Conservation (phyloP, 2,329 filamentous ascomycete species). For the Colletotrichum musicola region DNA sequence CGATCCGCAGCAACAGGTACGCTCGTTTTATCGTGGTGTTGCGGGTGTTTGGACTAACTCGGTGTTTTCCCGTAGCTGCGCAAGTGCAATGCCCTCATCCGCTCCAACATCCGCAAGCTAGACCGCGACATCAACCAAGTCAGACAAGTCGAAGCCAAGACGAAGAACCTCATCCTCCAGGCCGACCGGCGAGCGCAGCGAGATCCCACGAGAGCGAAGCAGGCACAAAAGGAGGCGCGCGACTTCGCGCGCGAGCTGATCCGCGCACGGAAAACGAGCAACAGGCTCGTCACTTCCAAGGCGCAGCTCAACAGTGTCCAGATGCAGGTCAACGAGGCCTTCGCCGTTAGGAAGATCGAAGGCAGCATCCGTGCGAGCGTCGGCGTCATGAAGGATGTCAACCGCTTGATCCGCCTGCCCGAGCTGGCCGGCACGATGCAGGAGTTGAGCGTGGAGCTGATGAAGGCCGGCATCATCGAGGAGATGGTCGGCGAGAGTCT, state of each 20-base stretch:
- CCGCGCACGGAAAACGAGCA: slow-evolving; percentile 80
- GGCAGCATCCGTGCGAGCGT: slow-evolving; percentile 88
- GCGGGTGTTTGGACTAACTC: slow-evolving; percentile 17
- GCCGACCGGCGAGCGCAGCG: slow-evolving; percentile 85
- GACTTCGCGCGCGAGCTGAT: slow-evolving; percentile 91
- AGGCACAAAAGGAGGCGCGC: slow-evolving; percentile 85
- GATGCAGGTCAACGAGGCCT: slow-evolving; percentile 98
- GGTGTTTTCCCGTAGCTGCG: slow-evolving; percentile 72
- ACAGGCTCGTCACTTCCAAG: slow-evolving; percentile 85
- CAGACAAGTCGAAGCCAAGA: slow-evolving; percentile 84
- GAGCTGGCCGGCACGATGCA: slow-evolving; percentile 91
- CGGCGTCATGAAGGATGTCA: slow-evolving; percentile 97
- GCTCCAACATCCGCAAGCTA: slow-evolving; percentile 90
- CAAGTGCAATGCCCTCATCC: slow-evolving; percentile 94
- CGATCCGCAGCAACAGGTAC: slow-evolving; percentile 91
- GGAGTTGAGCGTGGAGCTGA: slow-evolving; percentile 86
- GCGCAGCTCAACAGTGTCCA: slow-evolving; percentile 93
- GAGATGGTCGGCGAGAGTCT: slow-evolving; percentile 94
- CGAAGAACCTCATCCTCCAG: slow-evolving; percentile 85
- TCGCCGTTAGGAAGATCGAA: slow-evolving; percentile 95
- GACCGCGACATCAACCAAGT: slow-evolving; percentile 90
- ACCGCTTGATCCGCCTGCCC: slow-evolving; percentile 84
- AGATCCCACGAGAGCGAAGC: slow-evolving; percentile 81
- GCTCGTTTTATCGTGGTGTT: slow-evolving; percentile 40
- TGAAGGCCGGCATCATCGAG: slow-evolving; percentile 96